Base-by-base conservation (phyloP, 2,329 filamentous ascomycete species). In the Dothideomycetes sp. region DNA sequence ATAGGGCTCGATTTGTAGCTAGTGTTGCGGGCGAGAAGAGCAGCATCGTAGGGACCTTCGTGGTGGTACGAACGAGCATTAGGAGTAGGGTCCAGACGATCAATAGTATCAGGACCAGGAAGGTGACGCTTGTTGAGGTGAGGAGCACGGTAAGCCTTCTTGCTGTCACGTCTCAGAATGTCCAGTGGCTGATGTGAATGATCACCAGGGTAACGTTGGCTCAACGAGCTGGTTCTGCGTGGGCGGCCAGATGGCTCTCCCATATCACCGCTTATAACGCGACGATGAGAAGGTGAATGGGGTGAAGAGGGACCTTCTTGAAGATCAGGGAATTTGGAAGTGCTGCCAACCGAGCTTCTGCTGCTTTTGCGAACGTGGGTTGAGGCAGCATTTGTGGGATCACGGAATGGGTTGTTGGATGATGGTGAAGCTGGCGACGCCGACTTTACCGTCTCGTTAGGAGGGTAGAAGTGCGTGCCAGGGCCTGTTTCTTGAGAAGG, bases 1-100 rank as follows among this genome's bases (percentile, higher is more conserved):
- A 95, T 64, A 0, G 89, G 88, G 3, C 84, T 80, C 44, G 59
- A 63, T 41, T 69, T 65, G 51, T 67, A 70, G 52, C 77, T 69
- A 4, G 64, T 69, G 63, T 95, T 95, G 33, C 84, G 74, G 10
- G 82, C 76, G 1, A 81, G 68, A 38, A 85, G 70, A 2, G 84
- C 82, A 8, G 88, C 85, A 57, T 96, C 89, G 52, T 84, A 96
- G 0, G 89, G 89, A 0, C 89, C 88, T 48, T 82, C 84, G 53
- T 96, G 89, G 60, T 95, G 89, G 61, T 94, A 94, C 2, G 71
- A 64, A 13, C 71, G 71, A 36, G 74, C 73, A 39, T 74, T 73
- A n/a, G 73, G 61, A 3, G 72, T 66, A 39, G 67, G 70, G 56
- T 94, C 89, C 1, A 96, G 75, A 4, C 69, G 67, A 58, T 95